These are phyloP conservation scores for Colletotrichum nymphaeae DNA, from an alignment of 2,329 filamentous ascomycete genomes.

Conservation along the genomic window DNA sequence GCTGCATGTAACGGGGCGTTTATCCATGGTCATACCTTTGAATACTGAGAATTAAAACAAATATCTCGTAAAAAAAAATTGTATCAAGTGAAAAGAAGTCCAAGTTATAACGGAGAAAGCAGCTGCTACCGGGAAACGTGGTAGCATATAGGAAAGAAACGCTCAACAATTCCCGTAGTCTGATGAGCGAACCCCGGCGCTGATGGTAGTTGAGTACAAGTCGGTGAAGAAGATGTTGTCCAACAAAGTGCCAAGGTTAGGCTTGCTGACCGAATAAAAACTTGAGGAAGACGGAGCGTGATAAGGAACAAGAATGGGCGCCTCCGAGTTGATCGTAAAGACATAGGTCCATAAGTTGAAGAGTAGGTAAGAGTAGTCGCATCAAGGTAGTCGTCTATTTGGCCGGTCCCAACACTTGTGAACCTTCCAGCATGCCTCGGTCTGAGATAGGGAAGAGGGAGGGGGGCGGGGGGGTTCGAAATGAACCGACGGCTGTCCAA, in stretches of 20 bases:
- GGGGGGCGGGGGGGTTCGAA: not conserved
- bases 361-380: not conserved
- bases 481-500: not conserved
- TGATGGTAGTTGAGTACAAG: conserved; percentile 1
- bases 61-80: too few relatives aligned
- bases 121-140: not conserved
- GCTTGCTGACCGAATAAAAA: not conserved
- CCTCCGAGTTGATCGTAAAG: not conserved
- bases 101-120: not conserved
- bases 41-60: not conserved
- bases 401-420: conserved; percentile 19
- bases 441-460: not conserved
- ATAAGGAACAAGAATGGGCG: too few relatives aligned
- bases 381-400: conserved; percentile 7
- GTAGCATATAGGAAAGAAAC: not conserved
- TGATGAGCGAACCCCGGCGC: not conserved
- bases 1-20: conserved; percentile 30
- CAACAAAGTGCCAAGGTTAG: not conserved
- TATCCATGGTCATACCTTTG: not conserved
- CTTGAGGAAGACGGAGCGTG: not conserved
- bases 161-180: conserved; percentile 16
- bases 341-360: not conserved
- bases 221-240: not conserved
- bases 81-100: not conserved
- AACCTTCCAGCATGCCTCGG: conserved; percentile 7